These are phyloP conservation scores for Chalciporus piperatus DNA, from an alignment of 768 basidiomycete species.

Conservation along the genomic window DNA sequence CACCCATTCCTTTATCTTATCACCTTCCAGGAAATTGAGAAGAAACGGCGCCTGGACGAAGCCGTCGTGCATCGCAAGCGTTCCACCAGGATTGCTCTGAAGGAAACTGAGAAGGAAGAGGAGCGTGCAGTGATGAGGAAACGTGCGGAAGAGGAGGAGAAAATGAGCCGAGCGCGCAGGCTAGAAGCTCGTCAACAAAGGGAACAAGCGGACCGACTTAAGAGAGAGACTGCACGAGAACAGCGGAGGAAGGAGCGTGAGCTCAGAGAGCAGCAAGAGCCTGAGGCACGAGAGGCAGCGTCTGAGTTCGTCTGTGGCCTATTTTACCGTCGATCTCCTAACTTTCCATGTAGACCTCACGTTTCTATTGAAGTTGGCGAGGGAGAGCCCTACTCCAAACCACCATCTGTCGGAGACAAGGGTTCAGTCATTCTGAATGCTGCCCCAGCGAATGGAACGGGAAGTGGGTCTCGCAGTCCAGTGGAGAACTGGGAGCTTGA, in stretches of 20 bases:
- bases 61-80: constrained; percentile 84
- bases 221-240: constrained; percentile 61
- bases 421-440: neutral
- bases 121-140: constrained; percentile 56
- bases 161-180: constrained; percentile 59
- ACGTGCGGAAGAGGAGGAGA: constrained; percentile 67
- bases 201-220: constrained; percentile 53
- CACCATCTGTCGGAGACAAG: constrained; percentile 6
- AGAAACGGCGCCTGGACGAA: constrained; percentile 62
- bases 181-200: constrained; percentile 53
- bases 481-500: constrained; percentile 80
- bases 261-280: constrained; percentile 21
- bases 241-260: constrained; percentile 39
- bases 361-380: neutral
- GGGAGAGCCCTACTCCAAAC: neutral
- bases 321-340: constrained; percentile 10
- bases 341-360: constrained; percentile 14
- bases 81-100: constrained; percentile 82
- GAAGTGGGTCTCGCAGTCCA: constrained; percentile 51
- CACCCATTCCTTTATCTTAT: constrained; percentile 1
- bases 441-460: constrained; percentile 23
- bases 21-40: constrained; percentile 54
- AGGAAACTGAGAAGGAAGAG: constrained; percentile 78
- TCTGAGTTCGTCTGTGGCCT: constrained; percentile 11
- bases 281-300: constrained; percentile 8